Evolutionary conservation across 1,284 basidiomycete species (phyloP).

Genomic region (Mycena citricolor): DNA sequence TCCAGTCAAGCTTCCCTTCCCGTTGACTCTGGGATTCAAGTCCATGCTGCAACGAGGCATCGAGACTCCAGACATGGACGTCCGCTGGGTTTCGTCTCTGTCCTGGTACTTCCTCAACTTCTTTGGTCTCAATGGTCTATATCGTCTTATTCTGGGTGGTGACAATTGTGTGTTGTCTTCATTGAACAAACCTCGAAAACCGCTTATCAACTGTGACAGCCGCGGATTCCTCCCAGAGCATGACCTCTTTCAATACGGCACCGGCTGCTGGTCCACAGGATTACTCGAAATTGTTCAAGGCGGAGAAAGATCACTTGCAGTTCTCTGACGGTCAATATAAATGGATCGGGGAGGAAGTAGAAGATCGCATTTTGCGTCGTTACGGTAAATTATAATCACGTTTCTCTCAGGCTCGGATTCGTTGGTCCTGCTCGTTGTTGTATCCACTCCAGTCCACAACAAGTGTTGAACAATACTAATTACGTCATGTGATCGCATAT

Average conservation of each 20-base stretch:
- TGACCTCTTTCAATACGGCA: conserved; percentile 70
- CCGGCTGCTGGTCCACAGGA: conserved; percentile 68
- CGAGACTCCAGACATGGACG: conserved; percentile 95
- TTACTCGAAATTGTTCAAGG: conserved; percentile 86
- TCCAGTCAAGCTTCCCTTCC: conserved; percentile 96
- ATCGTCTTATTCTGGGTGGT: conserved; percentile 88
- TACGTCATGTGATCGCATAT: too few relatives aligned
- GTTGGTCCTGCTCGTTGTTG: too few relatives aligned
- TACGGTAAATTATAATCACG: conserved; percentile 60
- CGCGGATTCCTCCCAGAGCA: conserved; percentile 74
- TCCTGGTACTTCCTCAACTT: conserved; percentile 99
- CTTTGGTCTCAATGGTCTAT: conserved; percentile 95
- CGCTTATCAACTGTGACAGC: too few relatives aligned
- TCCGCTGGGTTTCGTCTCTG: conserved; percentile 97
- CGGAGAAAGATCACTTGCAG: conserved; percentile 91
- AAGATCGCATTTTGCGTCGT: conserved; percentile 72
- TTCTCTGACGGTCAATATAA: conserved; percentile 83
- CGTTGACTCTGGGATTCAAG: conserved; percentile 95
- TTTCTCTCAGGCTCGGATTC: too few relatives aligned
- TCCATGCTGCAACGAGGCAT: conserved; percentile 98
- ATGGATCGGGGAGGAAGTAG: conserved; percentile 81
- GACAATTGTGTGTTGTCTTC: conserved; percentile 73
- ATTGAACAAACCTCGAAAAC: too few relatives aligned
- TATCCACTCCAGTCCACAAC: too few relatives aligned
- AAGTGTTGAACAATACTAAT: too few relatives aligned